Evolutionary conservation across 495 filamentous ascomycete species (phyloP), one percentile per base, ranked within the genome.

Genomic region (Penicillium verhagenii): DNA sequence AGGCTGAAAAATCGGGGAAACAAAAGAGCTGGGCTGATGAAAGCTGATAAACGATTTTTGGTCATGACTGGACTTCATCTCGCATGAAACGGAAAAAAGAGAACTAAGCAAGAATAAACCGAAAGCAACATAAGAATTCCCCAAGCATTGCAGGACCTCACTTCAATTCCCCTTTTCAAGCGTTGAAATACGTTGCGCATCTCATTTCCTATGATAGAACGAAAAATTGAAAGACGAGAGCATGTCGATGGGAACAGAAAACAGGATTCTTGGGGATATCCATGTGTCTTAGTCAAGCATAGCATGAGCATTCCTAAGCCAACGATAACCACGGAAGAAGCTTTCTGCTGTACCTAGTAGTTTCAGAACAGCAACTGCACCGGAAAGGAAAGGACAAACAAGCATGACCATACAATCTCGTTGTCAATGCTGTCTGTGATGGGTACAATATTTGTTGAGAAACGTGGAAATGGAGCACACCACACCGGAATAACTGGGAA

Each of bases 41-140:
- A 50, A 35, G 16, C n/a, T 16, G 33, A 35, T 35, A 45, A 25
- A 25, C 23, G n/a, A 31, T 48, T 48, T 48, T 28, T 37, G 31
- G 26, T 45, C 54, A 38, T 51, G 16, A 25, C 20, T 29, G 28
- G 28, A 53, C 48, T 49, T 52, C 52, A 51, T 54, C 25, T 54
- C 47, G 39, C 23, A 23, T 50, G 23, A 51, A 57, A 57, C n/a
- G 8, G 31, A 29, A 28, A 20, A 39, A 23, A 55, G 42, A 38
- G 29, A 29, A 18, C 44, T 26, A 9, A 48, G 38, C n/a, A 47
- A 24, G 23, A 33, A 37, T 14, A 21, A 46, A 37, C 29, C 47
- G 14, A 28, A 52, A 8, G 28, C n/a, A 3, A 45, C 14, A 24
- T n/a, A 24, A 14, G 20, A 45, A 2, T 24, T 45, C 4, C 21